phyloP scores from a whole-genome alignment of 2,329 filamentous ascomycete species.

The Nemania sp. region DNA sequence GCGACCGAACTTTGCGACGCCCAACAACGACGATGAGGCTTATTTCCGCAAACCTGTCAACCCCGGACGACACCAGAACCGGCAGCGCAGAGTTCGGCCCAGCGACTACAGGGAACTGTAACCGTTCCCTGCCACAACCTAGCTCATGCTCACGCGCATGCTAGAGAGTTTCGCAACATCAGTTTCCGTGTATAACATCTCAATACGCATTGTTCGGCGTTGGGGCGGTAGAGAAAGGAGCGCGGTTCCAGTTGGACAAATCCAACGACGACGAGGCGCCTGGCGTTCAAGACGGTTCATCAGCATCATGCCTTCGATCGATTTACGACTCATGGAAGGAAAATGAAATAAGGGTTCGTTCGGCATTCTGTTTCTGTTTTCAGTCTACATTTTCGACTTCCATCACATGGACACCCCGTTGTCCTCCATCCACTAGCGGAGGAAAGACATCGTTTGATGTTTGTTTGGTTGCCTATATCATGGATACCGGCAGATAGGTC shows the following conservation, averaged over 20 bases:
- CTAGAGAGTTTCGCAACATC: conserved; percentile 10
- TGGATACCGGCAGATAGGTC: too few species aligned
- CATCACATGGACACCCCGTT: not conserved
- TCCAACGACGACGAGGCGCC: not conserved
- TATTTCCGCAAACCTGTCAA: conserved; percentile 98
- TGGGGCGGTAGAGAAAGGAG: conserved; percentile 12
- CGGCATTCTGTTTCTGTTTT: conserved; percentile 5
- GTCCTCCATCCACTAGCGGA: not conserved
- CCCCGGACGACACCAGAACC: conserved; percentile 84
- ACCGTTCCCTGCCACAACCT: conserved; percentile 24
- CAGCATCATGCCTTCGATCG: too few species aligned
- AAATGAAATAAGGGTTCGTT: too few species aligned
- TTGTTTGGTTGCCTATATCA: conserved; percentile 9
- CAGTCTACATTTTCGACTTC: not conserved
- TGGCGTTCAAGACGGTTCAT: conserved; percentile 13
- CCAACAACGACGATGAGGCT: conserved; percentile 78
- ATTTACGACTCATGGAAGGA: too few species aligned
- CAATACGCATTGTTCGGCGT: conserved; percentile 30
- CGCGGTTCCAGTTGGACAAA: conserved; percentile 1
- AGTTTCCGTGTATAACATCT: conserved; percentile 25
- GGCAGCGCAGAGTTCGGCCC: conserved; percentile 76
- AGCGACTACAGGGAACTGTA: conserved; percentile 89
- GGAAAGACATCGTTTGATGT: not conserved
- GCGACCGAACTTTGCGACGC: conserved; percentile 48
- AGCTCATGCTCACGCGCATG: not conserved